Evolutionary conservation across 2,329 filamentous ascomycete genomes (phyloP).

Genomic region (Fusarium sp.): DNA sequence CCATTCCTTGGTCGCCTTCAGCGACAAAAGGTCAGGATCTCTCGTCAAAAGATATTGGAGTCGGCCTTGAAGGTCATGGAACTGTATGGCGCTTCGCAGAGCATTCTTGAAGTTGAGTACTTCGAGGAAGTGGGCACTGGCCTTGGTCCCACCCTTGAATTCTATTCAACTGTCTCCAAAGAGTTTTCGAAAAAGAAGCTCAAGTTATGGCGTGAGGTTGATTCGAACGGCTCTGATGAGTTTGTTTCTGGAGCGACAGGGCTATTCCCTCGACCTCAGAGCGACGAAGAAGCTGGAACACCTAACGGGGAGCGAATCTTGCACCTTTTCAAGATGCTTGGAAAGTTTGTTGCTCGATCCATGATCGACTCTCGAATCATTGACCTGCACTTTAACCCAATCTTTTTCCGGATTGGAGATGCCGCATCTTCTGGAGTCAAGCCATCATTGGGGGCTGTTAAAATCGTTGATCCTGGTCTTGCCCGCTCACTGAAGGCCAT

Average conservation of each 20-base stretch:
- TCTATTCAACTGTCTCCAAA: constrained; percentile 96
- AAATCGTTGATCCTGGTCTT: constrained; percentile 86
- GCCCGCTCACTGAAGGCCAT: constrained; percentile 88
- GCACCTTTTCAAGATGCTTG: constrained; percentile 90
- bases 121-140: constrained; percentile 99
- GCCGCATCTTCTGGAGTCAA: constrained; percentile 71
- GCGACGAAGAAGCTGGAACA: constrained; percentile 77
- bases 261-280: constrained; percentile 92
- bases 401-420: constrained; percentile 95
- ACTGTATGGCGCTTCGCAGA: constrained; percentile 95
- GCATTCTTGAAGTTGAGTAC: constrained; percentile 96
- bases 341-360: constrained; percentile 96
- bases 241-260: constrained; percentile 88
- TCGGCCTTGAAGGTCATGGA: constrained; percentile 99
- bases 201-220: constrained; percentile 95
- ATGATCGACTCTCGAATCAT: constrained; percentile 99
- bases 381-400: constrained; percentile 96
- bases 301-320: constrained; percentile 90
- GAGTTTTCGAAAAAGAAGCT: constrained; percentile 98
- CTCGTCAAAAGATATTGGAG: constrained; percentile 92
- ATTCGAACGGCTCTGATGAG: constrained; percentile 78
- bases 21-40: constrained; percentile 98
- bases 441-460: constrained; percentile 89
- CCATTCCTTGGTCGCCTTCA: constrained; percentile 93
- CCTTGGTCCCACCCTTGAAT: constrained; percentile 93